Evolutionary conservation across 352 stramenopile genomes (phyloP), one percentile per base, ranked within the genome.

Genomic region (Plasmopara muralis): DNA sequence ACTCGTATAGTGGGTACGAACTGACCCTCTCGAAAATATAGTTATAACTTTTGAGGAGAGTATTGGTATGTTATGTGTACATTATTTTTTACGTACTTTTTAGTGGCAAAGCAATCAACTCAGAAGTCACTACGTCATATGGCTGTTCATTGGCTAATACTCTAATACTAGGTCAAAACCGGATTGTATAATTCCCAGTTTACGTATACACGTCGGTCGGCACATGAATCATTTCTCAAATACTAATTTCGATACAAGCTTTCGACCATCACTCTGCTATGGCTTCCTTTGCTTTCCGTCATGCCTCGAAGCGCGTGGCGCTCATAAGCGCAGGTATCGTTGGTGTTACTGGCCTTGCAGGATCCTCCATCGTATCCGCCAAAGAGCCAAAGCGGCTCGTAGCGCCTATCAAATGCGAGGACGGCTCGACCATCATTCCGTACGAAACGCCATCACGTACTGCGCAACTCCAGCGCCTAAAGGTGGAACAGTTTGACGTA

Each of bases 401-500:
- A 25, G 68, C 75, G 34, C 77, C 81, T 12, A 92, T 93, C 59
- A 70, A 70, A 59, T 93, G 83, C 63, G 81, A 93, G 33, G 83
- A 93, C 53, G 83, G 83, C 44, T 85, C 80, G 25, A 75, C 77
- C 53, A 92, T 93, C 65, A 74, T 80, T 53, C 83, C 83, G 28
- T 93, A 89, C 64, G 79, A 93, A 50, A 78, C 85, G 53, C 83
- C 83, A 37, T 70, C 81, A 38, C 83, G 83, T 25, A 58, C 57
- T 3, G 60, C 66, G 30, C 81, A 90, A 72, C 70, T 97, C 9
- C 66, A 74, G 41, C 73, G 77, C 9, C 83, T 98, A 30, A 82
- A 95, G 64, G 77, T 77, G 33, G 87, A 97, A 55, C 64, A 95
- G 6, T 98, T 96, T 55, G 92, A 98, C 54, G 80, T 98, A 53